These are phyloP conservation scores for Boletus tylopilopsis DNA, from an alignment of 768 basidiomycete species.

Conservation along the genomic window DNA sequence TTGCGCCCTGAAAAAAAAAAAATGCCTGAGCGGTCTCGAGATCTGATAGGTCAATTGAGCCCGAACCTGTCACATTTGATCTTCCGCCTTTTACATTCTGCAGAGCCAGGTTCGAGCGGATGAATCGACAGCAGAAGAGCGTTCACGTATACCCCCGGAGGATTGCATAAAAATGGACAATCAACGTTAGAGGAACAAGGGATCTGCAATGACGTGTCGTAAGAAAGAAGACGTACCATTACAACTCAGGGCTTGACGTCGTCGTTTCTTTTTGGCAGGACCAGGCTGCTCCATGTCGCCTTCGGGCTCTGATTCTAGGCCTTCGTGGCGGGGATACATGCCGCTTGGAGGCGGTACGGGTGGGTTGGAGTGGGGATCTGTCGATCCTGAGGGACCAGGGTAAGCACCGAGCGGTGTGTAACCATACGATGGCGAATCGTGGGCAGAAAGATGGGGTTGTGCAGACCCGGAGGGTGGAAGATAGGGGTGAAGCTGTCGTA, in stretches of 20 bases:
- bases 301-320: conserved; percentile 55
- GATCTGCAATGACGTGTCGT: conserved; percentile 17
- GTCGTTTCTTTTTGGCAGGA: conserved; percentile 78
- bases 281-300: conserved; percentile 46
- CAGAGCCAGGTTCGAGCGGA: conserved; percentile 5
- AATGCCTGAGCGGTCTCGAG: conserved; percentile 20
- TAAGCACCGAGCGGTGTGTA: conserved; percentile 24
- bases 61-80: conserved; percentile 83
- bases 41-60: conserved; percentile 7
- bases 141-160: not conserved
- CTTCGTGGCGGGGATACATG: conserved; percentile 33
- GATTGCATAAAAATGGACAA: not conserved
- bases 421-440: conserved; percentile 25
- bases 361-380: conserved; percentile 25
- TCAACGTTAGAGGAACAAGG: conserved; percentile 14
- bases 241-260: conserved; percentile 80
- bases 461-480: conserved; percentile 47
- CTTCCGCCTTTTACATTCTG: conserved; percentile 84
- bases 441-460: conserved; percentile 26
- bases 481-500: conserved; percentile 65
- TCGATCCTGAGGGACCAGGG: conserved; percentile 23
- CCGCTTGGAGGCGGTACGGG: conserved; percentile 17
- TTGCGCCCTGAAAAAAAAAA: conserved; percentile 51
- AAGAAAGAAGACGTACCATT: conserved; percentile 62
- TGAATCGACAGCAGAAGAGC: not conserved